Percentiles rank a stretch among this genome's conserved stretches.
phyloP scores from a whole-genome alignment of 164 flowering plant genomes.

The Aristolochia contorta region DNA sequence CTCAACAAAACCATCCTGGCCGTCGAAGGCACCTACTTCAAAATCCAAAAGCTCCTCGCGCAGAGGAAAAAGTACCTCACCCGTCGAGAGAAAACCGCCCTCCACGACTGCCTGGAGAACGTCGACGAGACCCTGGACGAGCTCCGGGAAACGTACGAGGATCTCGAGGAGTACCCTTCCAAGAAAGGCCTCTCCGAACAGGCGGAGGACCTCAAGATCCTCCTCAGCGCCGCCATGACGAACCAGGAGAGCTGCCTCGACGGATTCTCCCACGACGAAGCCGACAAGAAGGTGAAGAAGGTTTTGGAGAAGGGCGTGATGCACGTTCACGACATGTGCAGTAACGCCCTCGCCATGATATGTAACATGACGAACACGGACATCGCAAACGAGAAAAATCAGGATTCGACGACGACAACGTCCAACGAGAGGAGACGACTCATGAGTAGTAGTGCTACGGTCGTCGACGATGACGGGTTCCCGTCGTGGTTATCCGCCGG shows the following conservation, averaged over 20 bases:
- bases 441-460: too few species aligned
- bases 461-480: slow-evolving; percentile 1
- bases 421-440: neutral
- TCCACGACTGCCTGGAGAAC: slow-evolving; percentile 70
- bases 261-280: slow-evolving; percentile 4
- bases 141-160: slow-evolving; percentile 30
- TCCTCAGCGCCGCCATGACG: slow-evolving; percentile 65
- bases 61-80: slow-evolving; percentile 23
- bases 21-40: slow-evolving; percentile 39
- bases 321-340: neutral
- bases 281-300: slow-evolving; percentile 5
- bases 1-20: slow-evolving; percentile 40
- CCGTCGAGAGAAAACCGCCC: slow-evolving; percentile 46
- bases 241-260: slow-evolving; percentile 36
- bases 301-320: neutral
- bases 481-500: slow-evolving; percentile 5
- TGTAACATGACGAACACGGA: neutral
- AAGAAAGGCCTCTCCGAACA: slow-evolving; percentile 26
- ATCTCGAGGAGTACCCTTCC: slow-evolving; percentile 44
- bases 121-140: slow-evolving; percentile 74
- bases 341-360: slow-evolving; percentile 10
- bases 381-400: neutral
- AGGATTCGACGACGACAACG: too few species aligned
- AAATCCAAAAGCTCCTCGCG: slow-evolving; percentile 25
- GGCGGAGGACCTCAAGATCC: slow-evolving; percentile 56